Conservation (phyloP, 2,329 filamentous ascomycete genomes). For the Alternaria burnsii region DNA sequence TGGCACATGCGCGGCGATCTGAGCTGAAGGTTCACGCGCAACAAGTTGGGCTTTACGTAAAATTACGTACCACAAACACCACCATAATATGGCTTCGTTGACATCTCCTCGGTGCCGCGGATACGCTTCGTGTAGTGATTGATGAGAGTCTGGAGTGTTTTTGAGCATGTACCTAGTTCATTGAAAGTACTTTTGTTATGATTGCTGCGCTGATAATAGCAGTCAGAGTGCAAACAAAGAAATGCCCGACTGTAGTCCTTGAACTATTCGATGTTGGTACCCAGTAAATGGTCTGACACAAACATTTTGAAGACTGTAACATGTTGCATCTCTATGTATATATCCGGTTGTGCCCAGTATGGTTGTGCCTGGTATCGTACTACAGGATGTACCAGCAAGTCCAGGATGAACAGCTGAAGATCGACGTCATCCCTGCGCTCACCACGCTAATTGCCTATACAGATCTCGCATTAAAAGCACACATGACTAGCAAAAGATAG, state of each 20-base stretch:
- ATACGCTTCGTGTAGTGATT: background rate
- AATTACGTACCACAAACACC: constrained; percentile 18
- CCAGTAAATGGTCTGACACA: background rate
- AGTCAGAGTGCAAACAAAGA: background rate
- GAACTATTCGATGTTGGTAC: background rate
- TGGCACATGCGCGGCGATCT: constrained; percentile 5
- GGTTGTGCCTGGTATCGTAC: background rate
- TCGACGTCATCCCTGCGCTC: background rate
- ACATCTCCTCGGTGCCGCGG: constrained; percentile 20
- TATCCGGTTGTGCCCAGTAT: background rate
- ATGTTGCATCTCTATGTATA: background rate
- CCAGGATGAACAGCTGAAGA: background rate
- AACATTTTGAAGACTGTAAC: background rate
- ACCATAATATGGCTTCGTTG: constrained; percentile 1
- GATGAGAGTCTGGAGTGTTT: background rate
- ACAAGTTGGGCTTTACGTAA: constrained; percentile 14
- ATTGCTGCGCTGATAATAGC: background rate
- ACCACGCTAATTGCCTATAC: background rate
- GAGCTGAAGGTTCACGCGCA: constrained; percentile 3
- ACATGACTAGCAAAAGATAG: background rate
- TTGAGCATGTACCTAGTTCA: background rate
- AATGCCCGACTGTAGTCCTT: background rate
- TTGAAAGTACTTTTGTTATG: background rate
- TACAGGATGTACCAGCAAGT: background rate
- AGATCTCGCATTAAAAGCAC: background rate